Conservation (phyloP, 2,329 filamentous ascomycete species). For the Ilyonectria sp. region DNA sequence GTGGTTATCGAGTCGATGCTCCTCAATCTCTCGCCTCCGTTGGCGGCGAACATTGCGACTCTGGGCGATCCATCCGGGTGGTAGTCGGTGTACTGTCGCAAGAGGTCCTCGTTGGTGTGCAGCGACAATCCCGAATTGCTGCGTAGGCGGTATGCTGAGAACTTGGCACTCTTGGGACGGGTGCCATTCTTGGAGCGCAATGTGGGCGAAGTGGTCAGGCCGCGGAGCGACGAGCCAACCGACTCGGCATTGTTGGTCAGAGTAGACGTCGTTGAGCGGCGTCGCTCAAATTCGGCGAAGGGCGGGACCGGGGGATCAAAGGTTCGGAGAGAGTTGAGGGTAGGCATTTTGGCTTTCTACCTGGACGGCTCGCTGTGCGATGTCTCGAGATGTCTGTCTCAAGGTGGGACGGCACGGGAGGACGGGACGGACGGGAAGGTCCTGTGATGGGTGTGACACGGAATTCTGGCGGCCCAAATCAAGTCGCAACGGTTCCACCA, state of each 20-base stretch:
- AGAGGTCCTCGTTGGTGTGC: constrained; percentile 60
- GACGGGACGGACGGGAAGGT: constrained; percentile 2
- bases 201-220: constrained; percentile 39
- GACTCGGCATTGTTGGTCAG: constrained; percentile 39
- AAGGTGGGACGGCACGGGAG: not conserved
- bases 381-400: not conserved
- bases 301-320: constrained; percentile 46
- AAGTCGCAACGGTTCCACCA: not conserved
- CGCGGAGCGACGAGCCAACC: constrained; percentile 34
- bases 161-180: constrained; percentile 50
- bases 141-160: constrained; percentile 53
- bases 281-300: constrained; percentile 47
- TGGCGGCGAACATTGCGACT: constrained; percentile 36
- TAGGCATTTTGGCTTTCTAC: constrained; percentile 41
- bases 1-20: constrained; percentile 48
- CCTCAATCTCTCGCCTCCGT: constrained; percentile 42
- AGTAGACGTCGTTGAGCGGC: constrained; percentile 42
- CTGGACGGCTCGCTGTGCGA: not conserved
- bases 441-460: not conserved
- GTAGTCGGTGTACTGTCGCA: constrained; percentile 64
- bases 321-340: constrained; percentile 43
- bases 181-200: constrained; percentile 36
- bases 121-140: constrained; percentile 64
- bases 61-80: constrained; percentile 56
- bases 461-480: not conserved